Conservation (phyloP, 306 rosid species). For the Leucaena leucocephala region DNA sequence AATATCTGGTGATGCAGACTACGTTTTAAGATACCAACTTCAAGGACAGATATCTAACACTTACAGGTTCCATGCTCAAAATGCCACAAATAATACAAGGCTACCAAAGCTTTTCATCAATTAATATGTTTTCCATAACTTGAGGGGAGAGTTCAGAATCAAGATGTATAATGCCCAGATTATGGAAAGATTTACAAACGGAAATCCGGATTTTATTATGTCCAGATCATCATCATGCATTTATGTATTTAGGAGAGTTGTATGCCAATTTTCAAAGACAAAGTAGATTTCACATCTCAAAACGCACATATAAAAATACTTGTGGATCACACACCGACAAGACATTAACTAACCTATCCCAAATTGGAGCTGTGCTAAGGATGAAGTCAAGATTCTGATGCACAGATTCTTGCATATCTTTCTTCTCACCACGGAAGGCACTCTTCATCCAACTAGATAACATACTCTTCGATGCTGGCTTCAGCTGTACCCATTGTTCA, state of each 20-base stretch:
- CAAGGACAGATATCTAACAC: not conserved
- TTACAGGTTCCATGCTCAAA: not conserved
- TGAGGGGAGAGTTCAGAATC: not conserved
- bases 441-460: slow-evolving; percentile 77
- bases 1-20: slow-evolving; percentile 22
- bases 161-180: not conserved
- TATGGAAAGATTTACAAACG: not conserved
- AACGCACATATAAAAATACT: not conserved
- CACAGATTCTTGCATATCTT: slow-evolving; percentile 64
- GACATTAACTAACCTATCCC: slow-evolving; percentile 82
- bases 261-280: not conserved
- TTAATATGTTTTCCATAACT: not conserved
- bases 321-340: not conserved
- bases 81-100: not conserved
- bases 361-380: slow-evolving; percentile 84
- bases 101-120: not conserved
- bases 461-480: slow-evolving; percentile 61
- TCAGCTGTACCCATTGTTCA: slow-evolving; percentile 74
- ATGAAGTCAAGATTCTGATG: slow-evolving; percentile 68
- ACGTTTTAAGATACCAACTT: not conserved
- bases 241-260: not conserved
- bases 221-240: not conserved
- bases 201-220: not conserved
- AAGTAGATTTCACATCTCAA: not conserved
- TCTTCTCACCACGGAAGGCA: slow-evolving; percentile 66